These are phyloP conservation scores for Sugiyamaella novakii DNA, from an alignment of 1,139 yeast species.

Conservation along the genomic window DNA sequence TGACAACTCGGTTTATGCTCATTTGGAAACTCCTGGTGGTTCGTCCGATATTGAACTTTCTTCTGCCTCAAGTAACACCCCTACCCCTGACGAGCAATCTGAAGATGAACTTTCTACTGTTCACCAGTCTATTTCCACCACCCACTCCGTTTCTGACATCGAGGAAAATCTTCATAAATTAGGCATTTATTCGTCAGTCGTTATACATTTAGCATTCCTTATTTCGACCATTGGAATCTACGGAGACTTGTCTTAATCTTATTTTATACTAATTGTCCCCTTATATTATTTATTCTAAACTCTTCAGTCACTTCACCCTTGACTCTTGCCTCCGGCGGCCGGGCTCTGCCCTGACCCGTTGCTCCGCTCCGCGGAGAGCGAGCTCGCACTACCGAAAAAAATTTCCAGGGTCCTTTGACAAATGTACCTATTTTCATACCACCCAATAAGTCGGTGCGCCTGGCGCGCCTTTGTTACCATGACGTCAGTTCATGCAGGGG, in stretches of 20 bases:
- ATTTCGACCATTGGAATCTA: conserved; percentile 37
- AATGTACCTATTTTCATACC: not conserved
- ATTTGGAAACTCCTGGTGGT: conserved; percentile 21
- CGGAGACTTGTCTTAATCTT: conserved; percentile 31
- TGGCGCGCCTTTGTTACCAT: not conserved
- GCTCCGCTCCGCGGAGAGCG: conserved; percentile 1
- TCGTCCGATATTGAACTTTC: conserved; percentile 16
- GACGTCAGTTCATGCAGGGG: conserved; percentile 16
- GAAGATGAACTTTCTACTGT: conserved; percentile 7
- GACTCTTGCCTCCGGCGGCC: conserved; percentile 10
- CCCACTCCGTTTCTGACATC: conserved; percentile 11
- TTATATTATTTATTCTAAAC: conserved; percentile 10
- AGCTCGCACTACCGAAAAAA: not conserved
- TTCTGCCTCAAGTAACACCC: conserved; percentile 9
- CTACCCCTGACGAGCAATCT: conserved; percentile 6
- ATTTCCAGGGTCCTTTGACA: not conserved
- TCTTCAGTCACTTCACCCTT: not conserved
- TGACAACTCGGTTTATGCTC: conserved; percentile 34
- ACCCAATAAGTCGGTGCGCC: not conserved
- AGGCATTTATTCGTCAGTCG: conserved; percentile 25
- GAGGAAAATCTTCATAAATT: conserved; percentile 7
- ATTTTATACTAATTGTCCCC: not conserved
- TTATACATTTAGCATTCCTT: conserved; percentile 33
- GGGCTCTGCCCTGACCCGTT: conserved; percentile 7
- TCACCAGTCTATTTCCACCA: not conserved